Conservation (phyloP, 139 green algal genomes). For the Haematococcus sp. region DNA sequence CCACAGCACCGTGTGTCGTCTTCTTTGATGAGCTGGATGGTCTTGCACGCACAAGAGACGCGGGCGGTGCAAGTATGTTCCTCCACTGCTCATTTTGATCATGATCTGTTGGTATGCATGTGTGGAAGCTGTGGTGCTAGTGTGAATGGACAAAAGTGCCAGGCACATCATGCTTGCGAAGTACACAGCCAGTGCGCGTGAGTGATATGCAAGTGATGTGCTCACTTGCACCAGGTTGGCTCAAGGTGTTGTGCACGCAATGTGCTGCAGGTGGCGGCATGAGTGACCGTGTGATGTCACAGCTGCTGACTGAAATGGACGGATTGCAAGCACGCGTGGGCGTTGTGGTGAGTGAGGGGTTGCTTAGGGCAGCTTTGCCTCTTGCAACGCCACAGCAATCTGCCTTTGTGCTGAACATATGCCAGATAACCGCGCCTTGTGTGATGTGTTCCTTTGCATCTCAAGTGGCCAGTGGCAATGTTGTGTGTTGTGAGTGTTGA, state of each 20-base stretch:
- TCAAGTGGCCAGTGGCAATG: too few species aligned
- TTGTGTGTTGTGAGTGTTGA: too few species aligned
- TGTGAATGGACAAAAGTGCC: too few species aligned
- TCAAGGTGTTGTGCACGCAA: neutral
- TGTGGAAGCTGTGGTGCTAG: too few species aligned
- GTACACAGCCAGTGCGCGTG: too few species aligned
- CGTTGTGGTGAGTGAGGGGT: slow-evolving; percentile 56
- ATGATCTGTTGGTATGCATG: too few species aligned
- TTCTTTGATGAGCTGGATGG: slow-evolving; percentile 91
- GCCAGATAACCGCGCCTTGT: too few species aligned
- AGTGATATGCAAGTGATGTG: too few species aligned
- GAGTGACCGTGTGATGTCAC: slow-evolving; percentile 60
- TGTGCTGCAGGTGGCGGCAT: slow-evolving; percentile 1
- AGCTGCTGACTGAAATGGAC: slow-evolving; percentile 93
- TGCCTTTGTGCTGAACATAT: too few species aligned
- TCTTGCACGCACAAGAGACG: slow-evolving; percentile 37
- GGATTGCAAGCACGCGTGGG: slow-evolving; percentile 58
- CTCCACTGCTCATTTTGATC: neutral
- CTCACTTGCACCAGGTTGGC: neutral
- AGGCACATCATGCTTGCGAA: too few species aligned
- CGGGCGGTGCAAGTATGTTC: neutral
- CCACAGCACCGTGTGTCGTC: slow-evolving; percentile 71
- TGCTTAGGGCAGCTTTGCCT: neutral
- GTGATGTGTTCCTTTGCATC: too few species aligned
- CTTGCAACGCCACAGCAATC: too few species aligned